These are phyloP conservation scores for Pseudopyricularia javanii DNA, from an alignment of 2,329 filamentous ascomycete genomes.

Conservation along the genomic window DNA sequence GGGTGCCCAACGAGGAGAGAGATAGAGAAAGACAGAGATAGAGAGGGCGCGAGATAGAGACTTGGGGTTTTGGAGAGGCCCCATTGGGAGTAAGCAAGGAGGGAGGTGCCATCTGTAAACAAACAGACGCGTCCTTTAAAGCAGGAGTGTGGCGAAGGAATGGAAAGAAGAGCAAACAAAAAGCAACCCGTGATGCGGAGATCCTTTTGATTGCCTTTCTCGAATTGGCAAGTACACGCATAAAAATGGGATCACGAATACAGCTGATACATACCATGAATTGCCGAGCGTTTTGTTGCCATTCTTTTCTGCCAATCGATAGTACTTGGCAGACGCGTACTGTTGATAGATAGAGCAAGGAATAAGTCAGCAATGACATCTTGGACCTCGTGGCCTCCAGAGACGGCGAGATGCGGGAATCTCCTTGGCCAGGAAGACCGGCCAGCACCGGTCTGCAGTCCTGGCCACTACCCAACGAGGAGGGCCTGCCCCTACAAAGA, in stretches of 20 bases:
- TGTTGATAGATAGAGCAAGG: conserved; percentile 18
- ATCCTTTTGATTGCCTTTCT: neutral
- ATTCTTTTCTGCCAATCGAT: conserved; percentile 78
- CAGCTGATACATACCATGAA: conserved; percentile 61
- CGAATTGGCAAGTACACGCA: neutral
- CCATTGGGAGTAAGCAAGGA: too few species aligned
- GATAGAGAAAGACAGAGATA: conserved; percentile 4
- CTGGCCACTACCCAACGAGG: too few species aligned
- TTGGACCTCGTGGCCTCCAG: neutral
- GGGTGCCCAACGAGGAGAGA: conserved; percentile 7
- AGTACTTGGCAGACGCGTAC: conserved; percentile 78
- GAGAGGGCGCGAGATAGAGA: conserved; percentile 10
- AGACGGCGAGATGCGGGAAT: neutral
- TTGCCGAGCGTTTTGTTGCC: conserved; percentile 88
- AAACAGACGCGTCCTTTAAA: conserved; percentile 3
- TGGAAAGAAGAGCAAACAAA: neutral
- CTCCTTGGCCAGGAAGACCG: neutral
- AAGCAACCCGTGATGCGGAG: neutral
- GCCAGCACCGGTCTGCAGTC: neutral
- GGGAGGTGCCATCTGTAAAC: conserved; percentile 1
- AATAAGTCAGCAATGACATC: neutral
- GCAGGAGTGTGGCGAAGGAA: neutral
- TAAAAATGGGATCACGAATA: neutral
- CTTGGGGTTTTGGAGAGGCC: too few species aligned
- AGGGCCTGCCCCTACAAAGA: too few species aligned